These are phyloP conservation scores for Clavaria fumosa DNA, from an alignment of 768 basidiomycete genomes.

Conservation along the genomic window DNA sequence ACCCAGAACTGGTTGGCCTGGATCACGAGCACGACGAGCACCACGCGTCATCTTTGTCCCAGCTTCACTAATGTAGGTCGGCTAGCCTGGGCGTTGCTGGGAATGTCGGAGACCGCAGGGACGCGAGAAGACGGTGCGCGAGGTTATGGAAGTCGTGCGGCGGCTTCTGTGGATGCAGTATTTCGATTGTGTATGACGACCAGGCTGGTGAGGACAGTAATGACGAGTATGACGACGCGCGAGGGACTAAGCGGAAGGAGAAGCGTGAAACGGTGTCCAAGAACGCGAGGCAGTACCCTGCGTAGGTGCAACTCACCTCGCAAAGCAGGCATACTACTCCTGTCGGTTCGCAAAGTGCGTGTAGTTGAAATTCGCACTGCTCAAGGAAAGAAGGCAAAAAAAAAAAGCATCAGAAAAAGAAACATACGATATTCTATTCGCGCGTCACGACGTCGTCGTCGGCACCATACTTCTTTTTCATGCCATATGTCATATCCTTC, in stretches of 20 bases:
- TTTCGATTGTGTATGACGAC: conserved; percentile 39
- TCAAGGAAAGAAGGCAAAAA: no score
- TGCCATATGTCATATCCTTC: conserved; percentile 99
- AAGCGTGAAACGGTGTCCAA: conserved; percentile 50
- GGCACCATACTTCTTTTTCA: conserved; percentile 84
- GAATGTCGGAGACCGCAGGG: conserved; percentile 38
- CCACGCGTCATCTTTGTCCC: conserved; percentile 23
- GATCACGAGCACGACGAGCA: conserved; percentile 66
- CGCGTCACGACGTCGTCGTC: conserved; percentile 88
- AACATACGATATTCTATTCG: conserved; percentile 40
- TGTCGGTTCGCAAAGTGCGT: conserved; percentile 93
- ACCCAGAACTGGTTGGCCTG: conserved; percentile 83
- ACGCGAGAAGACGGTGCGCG: conserved; percentile 37
- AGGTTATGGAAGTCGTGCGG: conserved; percentile 55
- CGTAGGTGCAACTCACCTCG: conserved; percentile 38
- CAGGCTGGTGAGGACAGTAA: conserved; percentile 21
- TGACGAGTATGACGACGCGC: no score
- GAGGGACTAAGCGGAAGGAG: no score
- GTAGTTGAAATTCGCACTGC: conserved; percentile 80
- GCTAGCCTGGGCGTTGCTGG: neutral
- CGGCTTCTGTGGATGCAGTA: conserved; percentile 49
- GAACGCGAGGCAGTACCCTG: conserved; percentile 77
- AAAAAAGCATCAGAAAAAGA: neutral
- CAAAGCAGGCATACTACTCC: conserved; percentile 82
- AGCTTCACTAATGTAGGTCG: no score